Evolutionary conservation across 495 filamentous ascomycete genomes (phyloP), one percentile per base, ranked within the genome.

Genomic region (Rhypophila decipiens): DNA sequence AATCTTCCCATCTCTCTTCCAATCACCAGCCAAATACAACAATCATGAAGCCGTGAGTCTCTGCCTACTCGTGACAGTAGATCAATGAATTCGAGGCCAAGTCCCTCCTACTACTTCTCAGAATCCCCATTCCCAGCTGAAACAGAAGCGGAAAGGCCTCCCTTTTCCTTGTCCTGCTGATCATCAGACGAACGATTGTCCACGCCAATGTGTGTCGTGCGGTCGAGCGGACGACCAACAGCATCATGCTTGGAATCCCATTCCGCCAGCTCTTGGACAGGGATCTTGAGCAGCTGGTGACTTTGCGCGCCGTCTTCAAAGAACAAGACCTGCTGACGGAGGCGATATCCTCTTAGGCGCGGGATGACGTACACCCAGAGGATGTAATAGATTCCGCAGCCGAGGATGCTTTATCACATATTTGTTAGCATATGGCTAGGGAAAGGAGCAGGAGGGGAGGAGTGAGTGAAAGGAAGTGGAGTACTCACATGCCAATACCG

Each of bases 181-280:
- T n/a, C n/a, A n/a, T n/a, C n/a, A n/a, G n/a, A n/a, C n/a, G n/a
- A n/a, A n/a, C n/a, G n/a, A n/a, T n/a, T n/a, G 36, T 8, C 36
- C 10, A 18, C 8, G 36, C 15, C 36, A 33, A 33, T 13, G 8
- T 33, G 8, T 33, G 29, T 13, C 15, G 12, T 19, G 24, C 40
- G 36, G 24, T 13, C 29, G 7, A 52, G 18, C 20, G 52, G 23
- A 3, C 64, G 60, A 3, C 76, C 77, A 2, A 69, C 64, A 21
- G 71, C 73, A 60, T 84, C 79, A 57, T 82, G 77, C 10, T 71
- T 67, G 15, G 63, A 65, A 57, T 83, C 80, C 78, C 78, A 83
- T 12, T 50, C 58, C 0, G 33, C 64, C 24, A 84, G 18, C 31
- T 78, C 67, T 2, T 43, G 56, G 5, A 70, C 55, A 0, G 77